Conservation (phyloP, 257 asterid genomes). For the Galeopsis tetrahit region DNA sequence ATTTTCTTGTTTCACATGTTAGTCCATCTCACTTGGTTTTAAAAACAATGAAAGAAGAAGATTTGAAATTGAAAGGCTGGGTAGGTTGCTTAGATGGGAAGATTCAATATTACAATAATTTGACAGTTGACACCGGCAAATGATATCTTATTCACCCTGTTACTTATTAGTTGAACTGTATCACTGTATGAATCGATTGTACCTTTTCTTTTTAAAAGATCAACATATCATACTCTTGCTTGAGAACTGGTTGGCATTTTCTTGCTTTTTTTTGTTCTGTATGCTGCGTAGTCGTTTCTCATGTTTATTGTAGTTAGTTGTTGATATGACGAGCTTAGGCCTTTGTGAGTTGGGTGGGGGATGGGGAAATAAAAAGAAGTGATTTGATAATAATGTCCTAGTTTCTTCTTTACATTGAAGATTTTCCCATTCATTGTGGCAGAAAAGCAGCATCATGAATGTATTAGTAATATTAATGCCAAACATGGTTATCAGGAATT, state of each 20-base stretch:
- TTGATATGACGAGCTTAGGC: constrained; percentile 42
- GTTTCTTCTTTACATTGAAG: constrained; percentile 26
- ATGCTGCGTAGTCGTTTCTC: neutral
- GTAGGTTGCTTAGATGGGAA: neutral
- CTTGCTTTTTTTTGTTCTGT: constrained; percentile 23
- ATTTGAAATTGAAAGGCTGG: neutral
- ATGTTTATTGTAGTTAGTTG: constrained; percentile 11
- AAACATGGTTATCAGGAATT: too few relatives aligned
- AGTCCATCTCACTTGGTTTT: neutral
- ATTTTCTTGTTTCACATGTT: neutral
- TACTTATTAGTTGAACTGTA: constrained; percentile 1
- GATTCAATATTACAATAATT: neutral
- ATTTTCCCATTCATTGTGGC: neutral
- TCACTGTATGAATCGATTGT: neutral
- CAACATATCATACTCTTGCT: constrained; percentile 4
- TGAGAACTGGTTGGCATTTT: constrained; percentile 15
- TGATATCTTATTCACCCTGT: neutral
- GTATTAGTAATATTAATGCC: too few relatives aligned
- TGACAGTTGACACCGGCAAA: neutral
- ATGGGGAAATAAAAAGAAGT: constrained; percentile 45
- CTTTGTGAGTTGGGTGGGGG: constrained; percentile 6
- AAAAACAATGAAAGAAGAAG: neutral
- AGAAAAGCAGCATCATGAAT: neutral
- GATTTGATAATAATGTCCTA: constrained; percentile 48
- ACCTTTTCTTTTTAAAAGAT: neutral